Evolutionary conservation across 2,329 filamentous ascomycete genomes (phyloP).

Genomic region (Bimuria novae-zelandiae): DNA sequence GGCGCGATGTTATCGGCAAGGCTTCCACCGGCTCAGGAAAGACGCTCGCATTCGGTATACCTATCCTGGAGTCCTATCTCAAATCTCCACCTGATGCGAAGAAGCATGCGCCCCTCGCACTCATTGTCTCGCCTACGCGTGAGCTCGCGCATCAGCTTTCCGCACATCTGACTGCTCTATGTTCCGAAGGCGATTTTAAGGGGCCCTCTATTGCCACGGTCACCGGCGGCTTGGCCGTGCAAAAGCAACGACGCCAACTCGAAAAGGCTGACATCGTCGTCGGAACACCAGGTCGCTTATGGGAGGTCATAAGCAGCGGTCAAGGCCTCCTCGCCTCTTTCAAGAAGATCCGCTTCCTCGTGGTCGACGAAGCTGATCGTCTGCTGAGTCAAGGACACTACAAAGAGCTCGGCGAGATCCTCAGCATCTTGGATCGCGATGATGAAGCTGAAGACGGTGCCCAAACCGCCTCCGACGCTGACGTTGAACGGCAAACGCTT

Average conservation of each 20-base stretch:
- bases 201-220: constrained; percentile 74
- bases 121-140: constrained; percentile 88
- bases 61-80: constrained; percentile 85
- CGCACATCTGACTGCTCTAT: constrained; percentile 78
- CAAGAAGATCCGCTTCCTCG: constrained; percentile 76
- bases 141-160: constrained; percentile 92
- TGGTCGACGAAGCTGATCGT: constrained; percentile 92
- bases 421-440: constrained; percentile 75
- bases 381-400: constrained; percentile 92
- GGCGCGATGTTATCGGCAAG: constrained; percentile 93
- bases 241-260: constrained; percentile 89
- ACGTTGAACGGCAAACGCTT: constrained; percentile 74
- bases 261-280: constrained; percentile 89
- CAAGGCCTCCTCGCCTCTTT: constrained; percentile 71
- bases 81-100: constrained; percentile 44
- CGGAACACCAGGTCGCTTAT: constrained; percentile 87
- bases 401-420: constrained; percentile 88
- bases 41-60: constrained; percentile 91
- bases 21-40: constrained; percentile 96
- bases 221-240: constrained; percentile 89
- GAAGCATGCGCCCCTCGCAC: constrained; percentile 57
- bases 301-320: constrained; percentile 87
- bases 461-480: constrained; percentile 9
- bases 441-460: constrained; percentile 54
- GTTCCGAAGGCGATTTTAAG: constrained; percentile 66